These are phyloP conservation scores for Diaporthe vaccinii DNA, from an alignment of 2,329 filamentous ascomycete species.

Conservation along the genomic window DNA sequence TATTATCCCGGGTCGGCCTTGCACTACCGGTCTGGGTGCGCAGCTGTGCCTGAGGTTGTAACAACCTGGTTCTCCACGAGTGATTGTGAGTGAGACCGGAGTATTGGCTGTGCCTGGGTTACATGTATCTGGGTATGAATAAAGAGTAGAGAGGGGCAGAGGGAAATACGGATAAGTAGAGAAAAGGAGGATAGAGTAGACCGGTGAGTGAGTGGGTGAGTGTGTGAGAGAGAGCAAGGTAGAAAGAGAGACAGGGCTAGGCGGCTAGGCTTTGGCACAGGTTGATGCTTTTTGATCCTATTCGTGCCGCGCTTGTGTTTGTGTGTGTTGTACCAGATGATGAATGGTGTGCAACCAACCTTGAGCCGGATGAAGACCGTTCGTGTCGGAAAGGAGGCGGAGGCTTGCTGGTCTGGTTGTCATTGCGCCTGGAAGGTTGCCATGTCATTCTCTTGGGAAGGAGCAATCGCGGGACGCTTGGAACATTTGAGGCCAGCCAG, in stretches of 20 bases:
- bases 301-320: background rate
- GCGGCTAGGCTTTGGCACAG: constrained; percentile 18
- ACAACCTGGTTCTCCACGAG: background rate
- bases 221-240: background rate
- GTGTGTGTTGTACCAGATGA: background rate
- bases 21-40: constrained; percentile 17
- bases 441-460: constrained; percentile 40
- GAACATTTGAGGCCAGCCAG: constrained; percentile 27
- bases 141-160: background rate
- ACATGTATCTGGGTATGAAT: background rate
- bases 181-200: background rate
- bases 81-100: background rate
- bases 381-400: constrained; percentile 34
- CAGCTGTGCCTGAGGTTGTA: constrained; percentile 5
- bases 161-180: background rate
- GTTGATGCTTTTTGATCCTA: background rate
- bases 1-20: constrained; percentile 13
- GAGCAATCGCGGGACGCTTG: constrained; percentile 27
- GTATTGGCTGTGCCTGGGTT: constrained; percentile 8
- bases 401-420: constrained; percentile 35
- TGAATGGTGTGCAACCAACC: constrained; percentile 36
- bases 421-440: constrained; percentile 41
- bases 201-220: background rate
- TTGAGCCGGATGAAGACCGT: constrained; percentile 37
- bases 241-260: background rate